Evolutionary conservation across 2,329 filamentous ascomycete species (phyloP), one percentile per base, ranked within the genome.

Genomic region (Pseudopithomyces chartarum): DNA sequence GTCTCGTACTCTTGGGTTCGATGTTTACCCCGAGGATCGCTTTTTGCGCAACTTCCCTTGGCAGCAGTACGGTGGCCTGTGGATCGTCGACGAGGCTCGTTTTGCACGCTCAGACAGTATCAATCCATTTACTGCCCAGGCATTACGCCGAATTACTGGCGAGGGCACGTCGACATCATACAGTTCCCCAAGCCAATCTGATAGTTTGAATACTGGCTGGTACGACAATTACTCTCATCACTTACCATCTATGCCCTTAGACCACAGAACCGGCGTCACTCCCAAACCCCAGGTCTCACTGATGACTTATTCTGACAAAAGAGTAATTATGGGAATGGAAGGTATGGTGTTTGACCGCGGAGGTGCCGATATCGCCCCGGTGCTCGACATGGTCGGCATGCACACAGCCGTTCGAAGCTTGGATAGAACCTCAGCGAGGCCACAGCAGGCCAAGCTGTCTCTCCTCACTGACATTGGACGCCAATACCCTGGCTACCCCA

Each of bases 31-130:
- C 6, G 74, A 76, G 61, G 71, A 76, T 44, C 59, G 71, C 44
- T 77, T 76, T 44, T 62, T 75, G 7, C 63, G 59, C n/a, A 73
- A 63, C 51, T 76, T 77, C 49, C 74, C 74, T 0, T 77, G 74
- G 74, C 69, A 71, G 22, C 65, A 73, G 51, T 77, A 74, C 56
- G 73, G 73, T 11, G 69, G 72, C 32, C 64, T 77, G 12, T 76
- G 73, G 72, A 67, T 70, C 19, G 63, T 71, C 32, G 71, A 75
- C 12, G 73, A 76, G 48, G 70, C 71, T 42, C 70, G 74, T n/a
- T 77, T 77, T 55, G 71, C 74, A 46, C 65, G 68, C 33, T 61
- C 64, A 10, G 63, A 68, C 32, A 59, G 54, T 4, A 55, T 74
- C 20, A 65, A 66, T 11, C 42, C 65, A 23, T 47, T 67, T 7